Evolutionary conservation across 306 rosid genomes (phyloP), one percentile per base, ranked within the genome.

Genomic region (Pyrus bretschneideri): DNA sequence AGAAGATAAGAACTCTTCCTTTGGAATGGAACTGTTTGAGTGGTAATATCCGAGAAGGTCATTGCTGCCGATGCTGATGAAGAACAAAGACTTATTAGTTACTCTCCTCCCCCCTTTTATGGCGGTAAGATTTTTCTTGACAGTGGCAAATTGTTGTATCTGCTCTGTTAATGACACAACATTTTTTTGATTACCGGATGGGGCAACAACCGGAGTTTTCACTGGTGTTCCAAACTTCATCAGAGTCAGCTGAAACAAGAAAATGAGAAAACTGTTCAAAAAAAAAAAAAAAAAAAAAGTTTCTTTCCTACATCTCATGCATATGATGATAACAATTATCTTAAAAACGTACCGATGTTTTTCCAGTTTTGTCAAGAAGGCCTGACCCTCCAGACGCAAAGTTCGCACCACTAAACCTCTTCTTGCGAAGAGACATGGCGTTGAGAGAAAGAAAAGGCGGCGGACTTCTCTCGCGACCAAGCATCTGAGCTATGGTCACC

Each of bases 331-430:
- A 30, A 52, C 15, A 21, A 11, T 31, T 30, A 2, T 27, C 42
- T 42, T 15, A 14, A 77, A 35, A 11, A 31, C 69, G 46, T 49
- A 78, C 82, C 68, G 9, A 15, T 29, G 69, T 60, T 30, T 23
- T 58, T 68, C 85, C 82, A 35, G 85, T 82, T 52, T 8, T 11
- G 29, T 63, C 76, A 68, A 82, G 51, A 66, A 78, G 30, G 71
- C 85, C 82, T 15, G 82, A 69, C 68, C 85, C 82, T 60, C 74
- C 77, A 8, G 77, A 82, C 27, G 85, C 85, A 38, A 82, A 82
- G 80, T 82, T 82, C 0, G 63, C 44, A 51, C 82, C 82, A 22
- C 11, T n/a, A 19, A 82, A 55, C 25, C 35, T 72, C 49, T 61
- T 62, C 49, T 40, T 82, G 23, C 6, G 71, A 42, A 70, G 67